Percentiles rank a stretch among this genome's conserved stretches.
Conservation (phyloP, 805 yeast species). For the Candida verbasci region DNA sequence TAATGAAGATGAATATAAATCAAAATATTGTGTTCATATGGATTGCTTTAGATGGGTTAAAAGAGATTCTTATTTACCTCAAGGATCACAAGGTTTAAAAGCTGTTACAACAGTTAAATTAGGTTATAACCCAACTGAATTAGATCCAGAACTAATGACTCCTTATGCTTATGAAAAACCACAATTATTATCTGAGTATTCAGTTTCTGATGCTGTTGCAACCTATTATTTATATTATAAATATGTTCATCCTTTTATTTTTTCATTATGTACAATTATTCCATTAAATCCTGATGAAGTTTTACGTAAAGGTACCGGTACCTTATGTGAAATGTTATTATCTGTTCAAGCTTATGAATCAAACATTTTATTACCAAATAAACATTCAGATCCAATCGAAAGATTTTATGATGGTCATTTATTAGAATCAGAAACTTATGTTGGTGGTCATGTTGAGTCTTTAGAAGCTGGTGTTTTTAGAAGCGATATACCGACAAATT, state of each 20-base stretch:
- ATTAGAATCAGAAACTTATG: slow-evolving; percentile 92
- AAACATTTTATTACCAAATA: slow-evolving; percentile 81
- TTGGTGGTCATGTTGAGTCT: slow-evolving; percentile 98
- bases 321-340: slow-evolving; percentile 93
- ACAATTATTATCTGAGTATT: slow-evolving; percentile 87
- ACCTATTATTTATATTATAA: slow-evolving; percentile 94
- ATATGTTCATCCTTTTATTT: slow-evolving; percentile 95
- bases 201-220: slow-evolving; percentile 99
- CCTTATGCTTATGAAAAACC: slow-evolving; percentile 96
- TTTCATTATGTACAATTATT: slow-evolving; percentile 90
- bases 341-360: slow-evolving; percentile 92
- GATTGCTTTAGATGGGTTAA: slow-evolving; percentile 98
- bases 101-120: slow-evolving; percentile 95
- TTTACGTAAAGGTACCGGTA: slow-evolving; percentile 95
- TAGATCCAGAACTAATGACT: slow-evolving; percentile 97
- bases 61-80: slow-evolving; percentile 95
- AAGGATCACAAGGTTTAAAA: slow-evolving; percentile 96
- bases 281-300: slow-evolving; percentile 97
- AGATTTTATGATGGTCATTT: slow-evolving; percentile 93
- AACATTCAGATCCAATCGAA: slow-evolving; percentile 91
- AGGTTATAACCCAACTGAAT: slow-evolving; percentile 93
- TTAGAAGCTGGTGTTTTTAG: slow-evolving; percentile 97
- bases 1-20: slow-evolving; percentile 86
- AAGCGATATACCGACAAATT: slow-evolving; percentile 74
- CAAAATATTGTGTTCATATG: slow-evolving; percentile 92